Conservation (phyloP, 345 rosid genomes). For the Brassica nigra region DNA sequence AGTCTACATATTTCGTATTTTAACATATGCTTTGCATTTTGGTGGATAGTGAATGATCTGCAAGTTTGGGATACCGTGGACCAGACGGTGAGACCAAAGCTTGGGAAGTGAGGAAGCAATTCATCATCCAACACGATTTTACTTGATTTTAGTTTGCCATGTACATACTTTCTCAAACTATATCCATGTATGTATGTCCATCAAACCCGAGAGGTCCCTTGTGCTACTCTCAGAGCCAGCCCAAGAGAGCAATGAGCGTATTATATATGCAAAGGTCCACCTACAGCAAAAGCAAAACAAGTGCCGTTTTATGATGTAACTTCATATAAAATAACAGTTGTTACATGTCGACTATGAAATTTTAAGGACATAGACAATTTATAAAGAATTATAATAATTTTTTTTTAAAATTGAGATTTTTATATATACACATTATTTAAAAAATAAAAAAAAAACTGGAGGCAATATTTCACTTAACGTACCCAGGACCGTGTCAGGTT, state of each 20-base stretch:
- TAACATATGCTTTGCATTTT: background rate
- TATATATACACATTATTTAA: too few species aligned
- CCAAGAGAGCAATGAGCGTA: constrained; percentile 54
- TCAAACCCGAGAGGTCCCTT: constrained; percentile 71
- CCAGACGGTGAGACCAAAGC: constrained; percentile 77
- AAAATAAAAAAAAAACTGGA: too few species aligned
- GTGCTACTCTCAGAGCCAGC: too few species aligned
- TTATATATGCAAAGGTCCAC: constrained; percentile 47
- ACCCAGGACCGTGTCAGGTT: too few species aligned
- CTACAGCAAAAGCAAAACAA: constrained; percentile 36
- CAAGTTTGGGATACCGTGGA: constrained; percentile 10
- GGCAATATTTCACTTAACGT: too few species aligned
- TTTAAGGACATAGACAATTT: too few species aligned
- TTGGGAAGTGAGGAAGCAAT: constrained; percentile 56
- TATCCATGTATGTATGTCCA: constrained; percentile 40
- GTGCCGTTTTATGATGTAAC: background rate
- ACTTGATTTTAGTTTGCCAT: constrained; percentile 76
- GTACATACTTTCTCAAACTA: constrained; percentile 67
- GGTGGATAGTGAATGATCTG: constrained; percentile 11
- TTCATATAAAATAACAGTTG: too few species aligned
- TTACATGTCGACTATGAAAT: too few species aligned
- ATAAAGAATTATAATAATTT: too few species aligned
- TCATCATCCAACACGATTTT: constrained; percentile 83
- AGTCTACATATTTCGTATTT: too few species aligned
- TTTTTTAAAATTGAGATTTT: too few species aligned